A percentile compares a stretch with the other conserved stretches of the same genome.
These are phyloP conservation scores for Trebouxia sp. DNA, from an alignment of 139 green algal species.

Conservation along the genomic window DNA sequence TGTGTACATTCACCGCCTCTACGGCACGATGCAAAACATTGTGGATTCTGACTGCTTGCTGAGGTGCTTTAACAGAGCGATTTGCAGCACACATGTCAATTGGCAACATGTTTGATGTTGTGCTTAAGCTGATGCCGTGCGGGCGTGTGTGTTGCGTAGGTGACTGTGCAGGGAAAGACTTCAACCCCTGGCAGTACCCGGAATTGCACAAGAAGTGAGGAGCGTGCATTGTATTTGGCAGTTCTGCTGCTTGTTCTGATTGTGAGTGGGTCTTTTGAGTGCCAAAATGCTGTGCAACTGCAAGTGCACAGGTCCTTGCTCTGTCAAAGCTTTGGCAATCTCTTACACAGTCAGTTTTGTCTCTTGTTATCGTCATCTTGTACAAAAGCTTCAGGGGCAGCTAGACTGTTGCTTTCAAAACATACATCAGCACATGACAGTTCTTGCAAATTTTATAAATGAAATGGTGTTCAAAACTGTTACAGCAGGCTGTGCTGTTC, in stretches of 20 bases:
- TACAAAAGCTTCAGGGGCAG: neutral
- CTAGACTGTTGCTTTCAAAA: neutral
- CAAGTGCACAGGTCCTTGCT: no score
- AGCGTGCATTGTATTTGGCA: no score
- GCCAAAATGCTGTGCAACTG: neutral
- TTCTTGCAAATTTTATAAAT: neutral
- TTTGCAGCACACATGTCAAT: no score
- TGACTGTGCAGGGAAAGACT: slow-evolving; percentile 65
- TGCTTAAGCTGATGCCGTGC: neutral
- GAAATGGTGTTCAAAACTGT: neutral
- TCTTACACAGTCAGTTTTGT: no score
- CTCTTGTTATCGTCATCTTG: neutral
- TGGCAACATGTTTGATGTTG: neutral
- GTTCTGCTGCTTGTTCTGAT: neutral
- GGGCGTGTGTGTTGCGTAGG: neutral
- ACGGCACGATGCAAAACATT: neutral
- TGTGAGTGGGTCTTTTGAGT: neutral
- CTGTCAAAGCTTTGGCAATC: no score
- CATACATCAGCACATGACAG: no score
- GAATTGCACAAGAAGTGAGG: slow-evolving; percentile 45
- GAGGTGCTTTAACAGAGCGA: neutral
- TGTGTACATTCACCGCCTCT: neutral
- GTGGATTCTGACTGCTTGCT: neutral
- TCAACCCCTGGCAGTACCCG: slow-evolving; percentile 77
- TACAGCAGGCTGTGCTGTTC: no score